Conservation (phyloP, 495 filamentous ascomycete species). For the Podospora comata region DNA sequence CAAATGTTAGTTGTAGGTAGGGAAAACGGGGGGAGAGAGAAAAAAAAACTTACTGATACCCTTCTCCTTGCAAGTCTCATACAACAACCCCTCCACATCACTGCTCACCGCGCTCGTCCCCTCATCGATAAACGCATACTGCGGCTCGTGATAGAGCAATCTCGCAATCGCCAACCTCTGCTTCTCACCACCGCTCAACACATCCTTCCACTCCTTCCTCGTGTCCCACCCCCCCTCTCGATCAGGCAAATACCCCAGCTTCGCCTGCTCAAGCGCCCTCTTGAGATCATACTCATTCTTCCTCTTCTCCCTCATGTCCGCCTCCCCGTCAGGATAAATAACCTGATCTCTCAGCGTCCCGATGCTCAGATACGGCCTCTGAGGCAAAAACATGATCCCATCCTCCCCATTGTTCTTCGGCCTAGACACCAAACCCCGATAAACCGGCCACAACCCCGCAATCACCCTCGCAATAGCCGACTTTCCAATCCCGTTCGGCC, state of each 20-base stretch:
- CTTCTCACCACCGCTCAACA: conserved; percentile 96
- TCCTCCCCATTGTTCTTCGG: conserved; percentile 77
- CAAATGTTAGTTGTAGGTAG: background rate
- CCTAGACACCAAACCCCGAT: conserved; percentile 81
- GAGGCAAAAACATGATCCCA: conserved; percentile 97
- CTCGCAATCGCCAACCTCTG: conserved; percentile 89
- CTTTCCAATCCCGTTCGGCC: conserved; percentile 94
- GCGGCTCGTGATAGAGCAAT: conserved; percentile 89
- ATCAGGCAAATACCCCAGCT: conserved; percentile 81
- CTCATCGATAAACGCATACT: conserved; percentile 92
- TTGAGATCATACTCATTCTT: conserved; percentile 71
- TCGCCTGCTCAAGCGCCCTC: conserved; percentile 73
- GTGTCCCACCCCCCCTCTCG: conserved; percentile 97
- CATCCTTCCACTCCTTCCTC: conserved; percentile 97
- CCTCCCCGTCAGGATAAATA: conserved; percentile 92
- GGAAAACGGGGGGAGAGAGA: background rate
- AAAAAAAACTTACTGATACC: conserved; percentile 69
- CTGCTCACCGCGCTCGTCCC: conserved; percentile 89
- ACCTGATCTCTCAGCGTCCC: conserved; percentile 97
- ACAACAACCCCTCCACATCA: conserved; percentile 92
- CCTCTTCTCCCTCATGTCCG: conserved; percentile 84
- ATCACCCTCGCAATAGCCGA: conserved; percentile 83
- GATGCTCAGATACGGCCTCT: conserved; percentile 87
- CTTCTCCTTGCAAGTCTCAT: conserved; percentile 84
- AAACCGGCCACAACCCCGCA: conserved; percentile 94